Base-by-base conservation (phyloP, 1,284 basidiomycete genomes). In the Irpex lacteus region DNA sequence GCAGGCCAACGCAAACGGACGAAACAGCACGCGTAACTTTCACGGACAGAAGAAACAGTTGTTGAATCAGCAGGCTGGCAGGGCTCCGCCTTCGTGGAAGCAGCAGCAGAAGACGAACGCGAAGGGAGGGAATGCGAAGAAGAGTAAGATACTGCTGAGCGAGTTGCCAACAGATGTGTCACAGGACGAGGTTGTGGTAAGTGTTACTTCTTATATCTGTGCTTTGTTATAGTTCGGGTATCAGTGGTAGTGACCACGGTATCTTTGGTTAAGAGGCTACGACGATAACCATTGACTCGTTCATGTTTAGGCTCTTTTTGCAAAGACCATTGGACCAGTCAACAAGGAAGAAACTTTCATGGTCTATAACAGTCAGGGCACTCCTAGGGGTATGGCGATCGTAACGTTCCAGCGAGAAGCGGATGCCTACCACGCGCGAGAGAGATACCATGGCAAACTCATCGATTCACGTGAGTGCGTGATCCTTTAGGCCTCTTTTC, bases 301-400 rank as follows among this genome's bases (percentile, higher is more conserved):
- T 18, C 9, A 32, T n/a, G 21, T 19, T 55, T 69, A 92, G 90
- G 85, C 89, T 47, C 77, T 92, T 59, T 91, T 92, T 74, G 81
- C 78, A 65, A 90, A 88, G 74, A 92, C 90, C 0, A 82, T 92
- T 37, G 90, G 90, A 1, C 88, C 90, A 0, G 73, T 91, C 64
- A 86, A 82, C 70, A 88, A 91, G 36, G 54, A 56, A 2, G 54
- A 32, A 26, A 80, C 78, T 32, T 87, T 91, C 67, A 70, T 92
- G 68, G 81, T 91, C 13, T 88, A 90, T 77, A 92, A 91, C 73
- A 84, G 81, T 2, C 86, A 90, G 69, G 90, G 85, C 0, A 80
- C 78, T 62, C 89, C 89, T 58, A 90, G 89, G 70, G 90, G 90
- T 13, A 91, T 91, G 88, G 90, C 90, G 2, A 74, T 92, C 18